Evolutionary conservation across 2,329 filamentous ascomycete genomes (phyloP).

Genomic region (Periglandula ipomoeae): DNA sequence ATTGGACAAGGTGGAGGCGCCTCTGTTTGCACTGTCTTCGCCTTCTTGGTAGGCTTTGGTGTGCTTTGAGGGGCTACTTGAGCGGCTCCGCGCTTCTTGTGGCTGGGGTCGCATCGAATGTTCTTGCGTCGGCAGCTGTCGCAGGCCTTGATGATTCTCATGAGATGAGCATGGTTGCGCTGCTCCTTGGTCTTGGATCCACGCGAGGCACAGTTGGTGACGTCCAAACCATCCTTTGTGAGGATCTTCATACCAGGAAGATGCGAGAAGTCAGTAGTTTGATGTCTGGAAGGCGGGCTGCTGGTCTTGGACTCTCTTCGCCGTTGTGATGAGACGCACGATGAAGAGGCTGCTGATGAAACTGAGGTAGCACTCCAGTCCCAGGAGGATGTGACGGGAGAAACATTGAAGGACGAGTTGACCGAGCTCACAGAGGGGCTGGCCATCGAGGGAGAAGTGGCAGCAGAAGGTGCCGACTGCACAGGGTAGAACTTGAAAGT

Average conservation of each 20-base stretch:
- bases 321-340: slow-evolving; percentile 19
- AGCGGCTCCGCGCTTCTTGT: slow-evolving; percentile 38
- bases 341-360: slow-evolving; percentile 18
- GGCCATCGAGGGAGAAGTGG: slow-evolving; percentile 35
- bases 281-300: slow-evolving; percentile 18
- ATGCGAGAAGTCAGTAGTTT: slow-evolving; percentile 36
- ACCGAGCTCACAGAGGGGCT: slow-evolving; percentile 34
- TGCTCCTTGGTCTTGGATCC: slow-evolving; percentile 60
- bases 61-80: slow-evolving; percentile 19
- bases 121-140: slow-evolving; percentile 54
- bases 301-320: slow-evolving; percentile 18
- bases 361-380: slow-evolving; percentile 29
- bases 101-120: slow-evolving; percentile 51
- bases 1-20: slow-evolving; percentile 14
- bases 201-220: slow-evolving; percentile 52
- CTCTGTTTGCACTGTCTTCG: slow-evolving; percentile 17
- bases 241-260: slow-evolving; percentile 59
- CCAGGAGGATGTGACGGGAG: slow-evolving; percentile 39
- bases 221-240: slow-evolving; percentile 53
- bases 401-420: slow-evolving; percentile 38
- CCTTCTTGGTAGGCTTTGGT: slow-evolving; percentile 33
- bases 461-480: slow-evolving; percentile 22
- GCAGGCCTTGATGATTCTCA: slow-evolving; percentile 61
- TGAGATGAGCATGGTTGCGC: slow-evolving; percentile 56
- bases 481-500: slow-evolving; percentile 53